Base-by-base conservation (phyloP, 1,139 yeast species). In the Scheffersomyces stambukii region DNA sequence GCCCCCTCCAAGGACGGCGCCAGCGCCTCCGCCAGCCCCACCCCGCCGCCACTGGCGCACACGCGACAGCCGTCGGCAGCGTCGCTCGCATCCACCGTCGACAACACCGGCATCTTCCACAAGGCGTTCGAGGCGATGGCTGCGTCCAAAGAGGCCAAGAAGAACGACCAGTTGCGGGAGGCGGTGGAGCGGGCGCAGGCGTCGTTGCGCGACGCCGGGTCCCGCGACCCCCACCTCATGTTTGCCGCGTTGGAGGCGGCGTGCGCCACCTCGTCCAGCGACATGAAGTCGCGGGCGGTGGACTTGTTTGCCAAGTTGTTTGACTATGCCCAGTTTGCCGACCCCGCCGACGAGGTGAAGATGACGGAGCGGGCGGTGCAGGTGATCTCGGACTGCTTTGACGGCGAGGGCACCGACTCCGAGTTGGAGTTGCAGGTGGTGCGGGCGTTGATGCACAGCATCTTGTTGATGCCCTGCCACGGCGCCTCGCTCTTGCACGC, bases 401-500 rank as follows among this genome's bases (percentile, higher is more conserved):
- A 81, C 37, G 95, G 95, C 16, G 97, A 89, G 52, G 86, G 88
- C 2, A 86, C 97, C 0, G 95, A 89, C 49, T 80, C 84, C 10
- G 80, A 75, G 38, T 78, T 93, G 23, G 98, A 93, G 60, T 60
- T 91, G 31, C 98, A 93, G 57, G 91, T 91, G 11, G 83, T 89
- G 19, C 77, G 95, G 47, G 96, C 96, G 0, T 68, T 93, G 32
- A 81, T 91, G 58, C 88, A 91, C 38, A 89, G 95, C 35, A 82
- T 89, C 11, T 64, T 89, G 24, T 75, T 81, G 25, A 73, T 86
- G 58, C 82, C 94, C 13, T 86, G 91, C 28, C 98, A 93, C 49
- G 97, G 97, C 5, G 85, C 91, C 5, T 75, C 93, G 0, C 64
- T 93, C 30, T 66, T 93, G 41, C 85, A 83, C 47, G 97, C 97